Base-by-base conservation (phyloP, 176 grass and related monocot genomes). In the Bromus sterilis region DNA sequence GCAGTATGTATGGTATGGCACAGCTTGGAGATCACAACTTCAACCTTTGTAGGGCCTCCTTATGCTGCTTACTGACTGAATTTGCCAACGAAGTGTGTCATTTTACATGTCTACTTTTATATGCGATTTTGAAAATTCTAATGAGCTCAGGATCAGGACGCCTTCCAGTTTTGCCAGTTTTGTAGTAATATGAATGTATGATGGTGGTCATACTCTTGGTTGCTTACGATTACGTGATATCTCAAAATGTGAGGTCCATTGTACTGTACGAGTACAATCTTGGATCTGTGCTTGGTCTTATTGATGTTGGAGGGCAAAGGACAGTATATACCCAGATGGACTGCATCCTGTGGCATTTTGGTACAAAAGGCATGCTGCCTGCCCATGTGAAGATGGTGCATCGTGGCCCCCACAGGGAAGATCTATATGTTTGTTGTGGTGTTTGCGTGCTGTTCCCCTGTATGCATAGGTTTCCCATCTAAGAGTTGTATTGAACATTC, bases 321-420 rank as follows among this genome's bases (percentile, higher is more conserved):
- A 55, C 34, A 83, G 29, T 71, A n/a, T 43, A 71, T 77, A 34
- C 16, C n/a, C 14, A 55, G 65, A 66, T 31, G 11, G 32, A 76
- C 35, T 29, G 23, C 43, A 81, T 77, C 21, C 41, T 18, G 14
- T 34, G 8, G 7, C 34, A 56, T 56, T 56, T 23, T 81, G 34
- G 72, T 77, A 63, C 11, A 42, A 62, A 62, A 55, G 64, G 12
- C 58, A 32, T 85, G 53, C 51, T 53, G n/a, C 55, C 77, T 71
- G 35, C 26, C 77, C 69, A 65, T 44, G 43, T 74, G 84, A 66
- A 48, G 34, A 39, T 48, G 58, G 43, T 39, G 24, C 69, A 26
- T 12, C 9, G 12, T 86, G 58, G 28, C 16, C 15, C 58, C 37
- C 58, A 55, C 26, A 0, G 0, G 34, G 57, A 75, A 66, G 60